Evolutionary conservation across 2,329 filamentous ascomycete genomes (phyloP), one percentile per base, ranked within the genome.

Genomic region (Ceratocystis alfenasii): DNA sequence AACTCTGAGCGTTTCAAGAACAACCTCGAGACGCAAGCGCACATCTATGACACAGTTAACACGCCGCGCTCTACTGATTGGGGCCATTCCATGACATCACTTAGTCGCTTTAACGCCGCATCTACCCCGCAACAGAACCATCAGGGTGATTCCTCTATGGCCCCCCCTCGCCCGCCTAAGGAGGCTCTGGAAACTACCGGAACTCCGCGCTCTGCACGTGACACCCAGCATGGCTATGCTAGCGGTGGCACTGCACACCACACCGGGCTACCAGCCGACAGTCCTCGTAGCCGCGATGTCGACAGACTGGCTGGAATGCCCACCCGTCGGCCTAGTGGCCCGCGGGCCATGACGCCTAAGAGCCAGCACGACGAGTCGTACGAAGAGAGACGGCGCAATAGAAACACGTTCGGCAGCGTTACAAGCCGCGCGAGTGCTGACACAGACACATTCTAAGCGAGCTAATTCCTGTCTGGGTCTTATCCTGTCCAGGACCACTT

Each of bases 1-100:
- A 85, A 88, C 66, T 89, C 86, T 0, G 84, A 87, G 72, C 85
- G 86, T 30, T 89, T 90, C 74, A 85, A 88, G 70, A 87, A 83
- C 30, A 83, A 87, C 1, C 79, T 92, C 22, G 89, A 93, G 76
- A 83, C 81, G 7, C 86, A 88, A 68, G 89, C 88, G 2, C 82
- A 87, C 65, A 82, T 86, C 66, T 91, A 84, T 72, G 82, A 85
- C 69, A 77, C 78, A 1, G 80, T 83, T 1, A 80, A 80, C 76
- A 85, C 83, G 36, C 84, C 84, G 2, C 77, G 77, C 64, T 86
- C 83, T 0, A 76, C 82, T 0, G 83, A 87, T 65, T 87, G 84
- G 83, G 83, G 78, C 5, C 81, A 83, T 12, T 87, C 84, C 1
- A 79, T 78, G 59, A 83, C 81, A 46, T 85, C 82, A 69, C 76